phyloP scores from a whole-genome alignment of 148 eudicot genomes.

The Persicaria maculosa region DNA sequence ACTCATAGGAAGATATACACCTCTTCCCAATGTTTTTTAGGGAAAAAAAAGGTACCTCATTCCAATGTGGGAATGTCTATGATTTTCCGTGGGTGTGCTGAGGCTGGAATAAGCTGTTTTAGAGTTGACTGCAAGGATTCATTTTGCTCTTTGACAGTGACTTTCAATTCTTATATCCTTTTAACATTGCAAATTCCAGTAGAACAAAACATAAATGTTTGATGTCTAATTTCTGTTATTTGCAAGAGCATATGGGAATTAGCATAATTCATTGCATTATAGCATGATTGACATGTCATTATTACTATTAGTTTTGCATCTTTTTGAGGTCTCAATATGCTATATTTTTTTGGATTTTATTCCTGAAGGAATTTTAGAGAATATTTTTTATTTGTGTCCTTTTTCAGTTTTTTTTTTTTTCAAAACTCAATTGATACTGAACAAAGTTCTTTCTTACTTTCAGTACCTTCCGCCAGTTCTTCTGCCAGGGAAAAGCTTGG shows the following conservation, averaged over 20 bases:
- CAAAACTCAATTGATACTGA: neutral
- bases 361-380: neutral
- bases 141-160: neutral
- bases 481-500: conserved; percentile 25
- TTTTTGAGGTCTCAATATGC: neutral
- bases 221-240: neutral
- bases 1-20: neutral
- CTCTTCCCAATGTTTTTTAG: neutral
- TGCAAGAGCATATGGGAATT: too few species aligned
- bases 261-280: too few species aligned
- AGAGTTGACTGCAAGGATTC: neutral
- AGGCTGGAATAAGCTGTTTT: neutral
- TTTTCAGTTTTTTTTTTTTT: neutral
- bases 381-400: neutral
- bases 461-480: conserved; percentile 23
- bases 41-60: neutral
- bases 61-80: too few species aligned
- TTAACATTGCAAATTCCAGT: neutral
- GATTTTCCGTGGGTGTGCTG: neutral
- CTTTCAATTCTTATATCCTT: neutral
- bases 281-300: too few species aligned
- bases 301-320: too few species aligned
- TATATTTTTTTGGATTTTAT: neutral
- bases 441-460: neutral
- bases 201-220: neutral